A percentile compares a stretch with the other conserved stretches of the same genome.
These are phyloP conservation scores for Neopestalotiopsis sp. DNA, from an alignment of 2,329 filamentous ascomycete species.

Conservation along the genomic window DNA sequence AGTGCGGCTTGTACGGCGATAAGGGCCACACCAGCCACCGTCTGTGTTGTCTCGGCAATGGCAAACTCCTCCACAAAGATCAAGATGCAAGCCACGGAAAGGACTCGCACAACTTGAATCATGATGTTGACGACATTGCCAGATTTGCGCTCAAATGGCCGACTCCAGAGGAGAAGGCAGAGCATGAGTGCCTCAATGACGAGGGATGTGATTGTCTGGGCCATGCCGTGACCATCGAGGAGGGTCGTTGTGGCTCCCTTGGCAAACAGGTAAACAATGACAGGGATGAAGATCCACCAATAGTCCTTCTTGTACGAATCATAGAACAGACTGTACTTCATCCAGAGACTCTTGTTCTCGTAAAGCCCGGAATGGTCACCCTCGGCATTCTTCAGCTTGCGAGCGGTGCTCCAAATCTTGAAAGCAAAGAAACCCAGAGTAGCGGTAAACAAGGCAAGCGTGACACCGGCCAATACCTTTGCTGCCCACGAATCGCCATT, in stretches of 20 bases:
- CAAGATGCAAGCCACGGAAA: slow-evolving; percentile 88
- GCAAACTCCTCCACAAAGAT: slow-evolving; percentile 94
- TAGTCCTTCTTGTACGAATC: slow-evolving; percentile 92
- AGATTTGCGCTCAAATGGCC: slow-evolving; percentile 86
- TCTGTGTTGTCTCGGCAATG: slow-evolving; percentile 90
- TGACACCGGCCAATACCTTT: slow-evolving; percentile 81
- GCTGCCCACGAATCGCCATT: slow-evolving; percentile 94
- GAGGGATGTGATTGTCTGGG: slow-evolving; percentile 81
- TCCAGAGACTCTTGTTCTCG: slow-evolving; percentile 88
- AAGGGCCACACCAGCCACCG: slow-evolving; percentile 88
- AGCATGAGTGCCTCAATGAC: slow-evolving; percentile 84
- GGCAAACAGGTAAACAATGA: slow-evolving; percentile 87
- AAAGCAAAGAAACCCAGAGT: slow-evolving; percentile 83
- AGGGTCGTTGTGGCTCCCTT: slow-evolving; percentile 87
- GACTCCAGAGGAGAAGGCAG: slow-evolving; percentile 78
- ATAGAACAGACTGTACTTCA: slow-evolving; percentile 97
- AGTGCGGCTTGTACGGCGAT: slow-evolving; percentile 89
- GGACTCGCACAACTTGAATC: slow-evolving; percentile 86
- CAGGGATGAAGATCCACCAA: slow-evolving; percentile 96
- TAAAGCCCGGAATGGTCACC: slow-evolving; percentile 78
- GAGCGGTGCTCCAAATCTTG: slow-evolving; percentile 81
- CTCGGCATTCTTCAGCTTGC: slow-evolving; percentile 72
- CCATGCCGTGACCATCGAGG: slow-evolving; percentile 82
- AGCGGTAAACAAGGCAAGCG: slow-evolving; percentile 79
- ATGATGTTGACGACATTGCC: slow-evolving; percentile 92